Evolutionary conservation across 163 green algal genomes (phyloP).

Genomic region (Volvox carteri): DNA sequence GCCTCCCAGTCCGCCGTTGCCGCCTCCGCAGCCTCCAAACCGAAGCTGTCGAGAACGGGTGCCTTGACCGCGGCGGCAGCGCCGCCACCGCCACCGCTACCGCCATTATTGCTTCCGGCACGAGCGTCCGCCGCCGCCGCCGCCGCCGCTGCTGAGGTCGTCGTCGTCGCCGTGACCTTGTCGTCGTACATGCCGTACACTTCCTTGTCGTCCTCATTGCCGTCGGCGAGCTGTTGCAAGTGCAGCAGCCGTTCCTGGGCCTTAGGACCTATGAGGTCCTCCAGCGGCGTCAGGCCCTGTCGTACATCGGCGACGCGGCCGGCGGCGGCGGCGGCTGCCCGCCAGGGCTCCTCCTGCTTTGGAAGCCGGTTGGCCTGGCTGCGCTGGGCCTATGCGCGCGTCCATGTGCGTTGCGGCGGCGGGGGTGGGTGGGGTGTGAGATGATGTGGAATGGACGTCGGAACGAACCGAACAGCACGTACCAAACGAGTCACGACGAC

Average conservation of each 20-base stretch:
- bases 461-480: too few relatives aligned
- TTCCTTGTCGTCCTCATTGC: background rate
- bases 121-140: background rate
- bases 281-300: conserved; percentile 23
- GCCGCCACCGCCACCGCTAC: background rate
- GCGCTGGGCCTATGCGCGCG: conserved; percentile 48
- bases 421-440: too few relatives aligned
- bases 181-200: background rate
- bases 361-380: background rate
- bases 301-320: background rate
- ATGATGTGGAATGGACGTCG: too few relatives aligned
- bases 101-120: background rate
- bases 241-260: conserved; percentile 12
- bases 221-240: background rate
- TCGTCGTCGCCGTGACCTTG: too few relatives aligned
- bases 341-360: conserved; percentile 15
- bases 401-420: too few relatives aligned
- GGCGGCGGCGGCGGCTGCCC: background rate
- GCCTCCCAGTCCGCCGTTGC: conserved; percentile 19
- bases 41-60: background rate
- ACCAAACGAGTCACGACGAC: too few relatives aligned
- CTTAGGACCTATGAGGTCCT: conserved; percentile 12
- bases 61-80: background rate
- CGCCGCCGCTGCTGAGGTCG: background rate
- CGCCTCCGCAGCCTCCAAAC: background rate